These are phyloP conservation scores for Schoenoplectus tabernaemontani DNA, from an alignment of 202 grass and related monocot species.

Conservation along the genomic window DNA sequence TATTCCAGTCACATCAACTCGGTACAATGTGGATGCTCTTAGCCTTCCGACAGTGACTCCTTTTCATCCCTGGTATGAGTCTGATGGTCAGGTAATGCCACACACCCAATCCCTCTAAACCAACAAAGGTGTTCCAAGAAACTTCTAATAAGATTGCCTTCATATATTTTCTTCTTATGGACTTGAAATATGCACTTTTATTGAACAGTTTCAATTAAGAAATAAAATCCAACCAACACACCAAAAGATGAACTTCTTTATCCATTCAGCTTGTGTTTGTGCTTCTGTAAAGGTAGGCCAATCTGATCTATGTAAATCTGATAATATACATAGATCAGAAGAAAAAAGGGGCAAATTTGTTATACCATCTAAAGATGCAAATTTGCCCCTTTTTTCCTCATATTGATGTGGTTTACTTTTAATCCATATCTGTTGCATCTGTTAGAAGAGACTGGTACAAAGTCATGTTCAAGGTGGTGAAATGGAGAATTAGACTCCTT, in stretches of 20 bases:
- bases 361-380: too few relatives aligned
- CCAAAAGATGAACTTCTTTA: neutral
- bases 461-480: neutral
- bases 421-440: neutral
- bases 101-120: neutral
- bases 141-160: neutral
- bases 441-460: neutral
- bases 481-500: neutral
- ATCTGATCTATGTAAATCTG: neutral
- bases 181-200: neutral
- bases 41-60: conserved; percentile 75
- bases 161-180: neutral
- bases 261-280: neutral
- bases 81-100: conserved; percentile 63
- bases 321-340: too few relatives aligned
- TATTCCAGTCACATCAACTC: conserved; percentile 84
- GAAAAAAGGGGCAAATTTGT: too few relatives aligned
- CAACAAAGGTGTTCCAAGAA: neutral
- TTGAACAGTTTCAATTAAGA: neutral
- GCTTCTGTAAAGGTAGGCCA: neutral
- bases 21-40: conserved; percentile 72
- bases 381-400: neutral
- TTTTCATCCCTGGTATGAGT: conserved; percentile 83
- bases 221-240: neutral
- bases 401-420: neutral